Evolutionary conservation across 1,284 basidiomycete genomes (phyloP).

Genomic region (Trichosporon asahii): DNA sequence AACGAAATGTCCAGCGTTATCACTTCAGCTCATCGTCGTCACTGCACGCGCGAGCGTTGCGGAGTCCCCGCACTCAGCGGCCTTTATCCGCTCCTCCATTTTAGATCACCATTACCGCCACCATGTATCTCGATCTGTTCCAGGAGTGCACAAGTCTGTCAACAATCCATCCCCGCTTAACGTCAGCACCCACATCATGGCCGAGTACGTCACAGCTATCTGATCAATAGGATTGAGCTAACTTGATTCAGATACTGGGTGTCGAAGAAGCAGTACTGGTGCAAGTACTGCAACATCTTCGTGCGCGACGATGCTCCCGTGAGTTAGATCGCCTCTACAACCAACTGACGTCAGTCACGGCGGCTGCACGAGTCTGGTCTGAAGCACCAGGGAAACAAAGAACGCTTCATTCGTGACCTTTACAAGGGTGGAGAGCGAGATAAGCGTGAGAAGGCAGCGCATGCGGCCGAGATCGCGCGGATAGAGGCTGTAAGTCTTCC

Average conservation of each 20-base stretch:
- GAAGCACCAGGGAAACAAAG: constrained; percentile 89
- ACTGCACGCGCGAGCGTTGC: background rate
- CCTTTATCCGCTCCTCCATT: background rate
- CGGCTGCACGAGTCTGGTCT: constrained; percentile 90
- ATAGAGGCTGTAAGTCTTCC: constrained; percentile 68
- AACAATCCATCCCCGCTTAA: background rate
- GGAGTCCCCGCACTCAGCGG: background rate
- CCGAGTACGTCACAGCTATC: constrained; percentile 22
- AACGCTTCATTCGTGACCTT: constrained; percentile 82
- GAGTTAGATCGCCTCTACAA: constrained; percentile 20
- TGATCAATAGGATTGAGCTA: background rate
- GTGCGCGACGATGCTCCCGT: constrained; percentile 86
- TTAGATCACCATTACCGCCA: background rate
- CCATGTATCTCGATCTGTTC: background rate
- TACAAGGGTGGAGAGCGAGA: constrained; percentile 90
- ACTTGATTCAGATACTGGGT: constrained; percentile 51
- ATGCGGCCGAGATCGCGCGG: constrained; percentile 76
- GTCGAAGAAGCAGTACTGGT: constrained; percentile 56
- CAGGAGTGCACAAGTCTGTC: background rate
- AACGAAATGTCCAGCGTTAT: background rate
- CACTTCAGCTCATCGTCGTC: background rate
- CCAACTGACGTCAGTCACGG: constrained; percentile 60
- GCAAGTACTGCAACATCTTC: constrained; percentile 54
- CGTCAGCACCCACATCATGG: constrained; percentile 21
- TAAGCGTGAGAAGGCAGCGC: constrained; percentile 79